phyloP scores from a whole-genome alignment of 1,139 yeast species.

The Candida glucosophila region DNA sequence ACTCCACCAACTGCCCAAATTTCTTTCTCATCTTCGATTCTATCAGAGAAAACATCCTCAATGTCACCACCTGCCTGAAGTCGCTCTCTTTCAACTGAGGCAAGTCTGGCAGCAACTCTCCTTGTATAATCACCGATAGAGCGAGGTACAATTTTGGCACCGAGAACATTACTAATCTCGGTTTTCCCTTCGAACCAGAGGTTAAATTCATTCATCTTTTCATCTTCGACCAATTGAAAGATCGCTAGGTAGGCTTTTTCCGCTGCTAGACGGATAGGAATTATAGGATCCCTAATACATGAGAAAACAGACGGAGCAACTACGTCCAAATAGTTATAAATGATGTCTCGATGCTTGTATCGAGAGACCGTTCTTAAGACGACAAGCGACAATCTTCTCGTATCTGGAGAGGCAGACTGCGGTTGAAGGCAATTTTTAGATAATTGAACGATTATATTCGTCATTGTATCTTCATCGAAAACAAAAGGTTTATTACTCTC shows the following conservation, averaged over 20 bases:
- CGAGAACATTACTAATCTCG: slow-evolving; percentile 28
- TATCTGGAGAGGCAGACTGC: slow-evolving; percentile 58
- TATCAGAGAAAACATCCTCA: slow-evolving; percentile 76
- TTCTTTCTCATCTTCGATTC: slow-evolving; percentile 78
- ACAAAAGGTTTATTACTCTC: slow-evolving; percentile 16
- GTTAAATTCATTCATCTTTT: slow-evolving; percentile 46
- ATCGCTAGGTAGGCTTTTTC: slow-evolving; percentile 81
- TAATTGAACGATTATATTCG: slow-evolving; percentile 38
- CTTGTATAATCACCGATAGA: slow-evolving; percentile 82
- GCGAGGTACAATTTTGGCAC: slow-evolving; percentile 51
- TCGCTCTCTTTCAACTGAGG: slow-evolving; percentile 78
- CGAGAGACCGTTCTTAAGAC: slow-evolving; percentile 70
- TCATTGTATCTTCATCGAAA: slow-evolving; percentile 26
- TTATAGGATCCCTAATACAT: slow-evolving; percentile 75
- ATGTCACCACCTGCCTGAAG: slow-evolving; percentile 87
- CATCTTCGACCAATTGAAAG: slow-evolving; percentile 65
- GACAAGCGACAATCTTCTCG: slow-evolving; percentile 73
- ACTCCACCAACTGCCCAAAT: slow-evolving; percentile 83
- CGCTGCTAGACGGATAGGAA: slow-evolving; percentile 90
- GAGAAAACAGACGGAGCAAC: slow-evolving; percentile 71
- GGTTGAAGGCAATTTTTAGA: slow-evolving; percentile 45
- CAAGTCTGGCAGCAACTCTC: slow-evolving; percentile 79
- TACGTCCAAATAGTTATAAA: slow-evolving; percentile 45
- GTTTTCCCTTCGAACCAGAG: slow-evolving; percentile 41
- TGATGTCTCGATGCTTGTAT: slow-evolving; percentile 37